These are phyloP conservation scores for Claviceps spartinae DNA, from an alignment of 2,329 filamentous ascomycete genomes.

Conservation along the genomic window DNA sequence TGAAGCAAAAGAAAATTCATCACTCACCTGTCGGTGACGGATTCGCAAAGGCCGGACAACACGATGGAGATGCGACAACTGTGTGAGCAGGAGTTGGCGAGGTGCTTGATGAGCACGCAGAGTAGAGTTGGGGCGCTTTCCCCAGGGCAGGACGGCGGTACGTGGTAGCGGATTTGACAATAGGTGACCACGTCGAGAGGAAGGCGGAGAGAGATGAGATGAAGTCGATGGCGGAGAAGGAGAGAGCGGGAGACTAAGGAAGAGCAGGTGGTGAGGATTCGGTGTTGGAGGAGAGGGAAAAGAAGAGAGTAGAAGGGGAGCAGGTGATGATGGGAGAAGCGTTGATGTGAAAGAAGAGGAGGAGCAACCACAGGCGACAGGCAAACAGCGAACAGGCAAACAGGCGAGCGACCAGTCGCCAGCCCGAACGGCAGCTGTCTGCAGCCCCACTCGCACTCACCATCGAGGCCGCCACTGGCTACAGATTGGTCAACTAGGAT, in stretches of 20 bases:
- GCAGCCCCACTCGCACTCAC: neutral
- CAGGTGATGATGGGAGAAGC: conserved; percentile 4
- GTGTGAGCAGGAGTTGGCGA: neutral
- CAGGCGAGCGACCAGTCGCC: neutral
- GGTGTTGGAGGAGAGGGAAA: conserved; percentile 4
- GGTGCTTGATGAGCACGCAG: neutral
- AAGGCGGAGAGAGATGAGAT: conserved; percentile 1
- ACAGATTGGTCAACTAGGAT: too few relatives aligned
- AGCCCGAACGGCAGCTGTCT: neutral
- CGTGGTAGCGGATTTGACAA: neutral
- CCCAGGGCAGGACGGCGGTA: conserved; percentile 2
- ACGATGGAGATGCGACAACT: neutral
- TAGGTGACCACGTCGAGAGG: neutral
- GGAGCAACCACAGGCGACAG: neutral
- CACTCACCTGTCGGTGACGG: neutral
- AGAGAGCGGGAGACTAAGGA: neutral
- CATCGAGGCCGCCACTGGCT: neutral
- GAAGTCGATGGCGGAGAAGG: neutral
- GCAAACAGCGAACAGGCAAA: neutral
- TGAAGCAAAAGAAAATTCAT: neutral
- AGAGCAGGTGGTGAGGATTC: neutral
- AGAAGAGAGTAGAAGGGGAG: neutral
- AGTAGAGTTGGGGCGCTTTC: neutral
- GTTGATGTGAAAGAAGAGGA: neutral
- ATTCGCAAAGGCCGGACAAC: neutral